Evolutionary conservation across 1,284 basidiomycete genomes (phyloP).

Genomic region (Hemileia vastatrix): DNA sequence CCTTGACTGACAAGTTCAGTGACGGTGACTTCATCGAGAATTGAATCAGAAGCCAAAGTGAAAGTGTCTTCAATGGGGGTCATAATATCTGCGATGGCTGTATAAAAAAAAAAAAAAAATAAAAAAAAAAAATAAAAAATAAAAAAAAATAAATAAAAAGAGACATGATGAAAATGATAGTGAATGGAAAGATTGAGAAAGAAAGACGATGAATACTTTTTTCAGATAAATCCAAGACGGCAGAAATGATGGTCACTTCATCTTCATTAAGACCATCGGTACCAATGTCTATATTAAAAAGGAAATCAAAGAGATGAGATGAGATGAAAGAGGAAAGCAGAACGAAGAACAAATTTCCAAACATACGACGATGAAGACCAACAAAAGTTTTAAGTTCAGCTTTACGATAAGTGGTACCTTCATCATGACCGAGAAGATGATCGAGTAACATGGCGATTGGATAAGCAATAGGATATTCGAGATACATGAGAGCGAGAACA

Average conservation of each 20-base stretch:
- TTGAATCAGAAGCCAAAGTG: conserved; percentile 46
- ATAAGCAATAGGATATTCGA: conserved; percentile 48
- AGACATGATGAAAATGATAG: conserved; percentile 35
- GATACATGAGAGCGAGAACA: conserved; percentile 46
- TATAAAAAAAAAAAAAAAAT: conserved; percentile 9
- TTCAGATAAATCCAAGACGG: conserved; percentile 18
- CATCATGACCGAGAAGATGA: conserved; percentile 48
- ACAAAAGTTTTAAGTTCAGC: conserved; percentile 46
- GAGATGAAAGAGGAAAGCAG: neutral
- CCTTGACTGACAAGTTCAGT: conserved; percentile 49
- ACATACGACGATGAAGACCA: conserved; percentile 43
- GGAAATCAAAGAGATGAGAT: neutral
- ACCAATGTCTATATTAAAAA: conserved; percentile 28
- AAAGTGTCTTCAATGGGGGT: conserved; percentile 49
- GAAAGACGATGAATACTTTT: conserved; percentile 18
- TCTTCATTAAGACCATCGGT: conserved; percentile 43
- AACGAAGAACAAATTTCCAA: neutral
- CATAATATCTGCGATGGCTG: conserved; percentile 44
- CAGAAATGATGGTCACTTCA: conserved; percentile 42
- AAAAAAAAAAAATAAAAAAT: neutral
- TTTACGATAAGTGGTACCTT: conserved; percentile 46
- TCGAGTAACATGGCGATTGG: conserved; percentile 47
- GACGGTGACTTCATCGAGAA: conserved; percentile 46
- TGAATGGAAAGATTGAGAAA: neutral
- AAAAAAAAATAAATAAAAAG: neutral